A percentile compares a stretch with the other conserved stretches of the same genome.
Conservation (phyloP, 768 basidiomycete species). For the Boletus bicolor region DNA sequence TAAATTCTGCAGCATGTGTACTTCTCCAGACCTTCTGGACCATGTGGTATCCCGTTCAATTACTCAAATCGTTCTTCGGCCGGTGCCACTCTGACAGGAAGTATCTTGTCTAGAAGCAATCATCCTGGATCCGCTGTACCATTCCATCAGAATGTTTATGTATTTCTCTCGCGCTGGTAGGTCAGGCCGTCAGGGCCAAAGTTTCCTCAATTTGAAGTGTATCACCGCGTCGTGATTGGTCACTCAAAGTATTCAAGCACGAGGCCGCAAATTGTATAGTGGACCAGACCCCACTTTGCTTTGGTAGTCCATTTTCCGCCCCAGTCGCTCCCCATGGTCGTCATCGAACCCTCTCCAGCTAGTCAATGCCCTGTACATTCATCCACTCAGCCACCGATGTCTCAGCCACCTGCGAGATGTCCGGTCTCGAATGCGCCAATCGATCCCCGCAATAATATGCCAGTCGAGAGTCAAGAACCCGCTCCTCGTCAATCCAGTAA, state of each 20-base stretch:
- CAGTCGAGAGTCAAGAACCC: conserved; percentile 7
- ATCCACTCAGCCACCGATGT: neutral
- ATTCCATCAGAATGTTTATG: neutral
- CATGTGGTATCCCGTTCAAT: too few relatives aligned
- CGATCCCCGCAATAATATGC: conserved; percentile 13
- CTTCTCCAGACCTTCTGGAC: too few relatives aligned
- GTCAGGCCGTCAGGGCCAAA: too few relatives aligned
- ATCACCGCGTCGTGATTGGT: neutral
- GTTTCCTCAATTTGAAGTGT: neutral
- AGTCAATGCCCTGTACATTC: conserved; percentile 1
- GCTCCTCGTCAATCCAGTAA: neutral
- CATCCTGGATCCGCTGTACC: neutral
- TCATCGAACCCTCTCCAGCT: neutral
- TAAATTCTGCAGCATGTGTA: too few relatives aligned
- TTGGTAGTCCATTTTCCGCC: too few relatives aligned
- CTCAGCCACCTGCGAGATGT: conserved; percentile 3
- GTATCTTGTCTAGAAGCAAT: neutral
- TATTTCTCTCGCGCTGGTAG: neutral
- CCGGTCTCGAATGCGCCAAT: neutral
- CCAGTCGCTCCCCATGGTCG: neutral
- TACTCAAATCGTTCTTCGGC: neutral
- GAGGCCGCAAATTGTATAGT: neutral
- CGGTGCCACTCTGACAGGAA: neutral
- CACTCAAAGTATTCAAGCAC: neutral
- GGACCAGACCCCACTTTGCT: neutral